Conservation (phyloP, 2,329 filamentous ascomycete genomes). For the Neofusicoccum sp. region DNA sequence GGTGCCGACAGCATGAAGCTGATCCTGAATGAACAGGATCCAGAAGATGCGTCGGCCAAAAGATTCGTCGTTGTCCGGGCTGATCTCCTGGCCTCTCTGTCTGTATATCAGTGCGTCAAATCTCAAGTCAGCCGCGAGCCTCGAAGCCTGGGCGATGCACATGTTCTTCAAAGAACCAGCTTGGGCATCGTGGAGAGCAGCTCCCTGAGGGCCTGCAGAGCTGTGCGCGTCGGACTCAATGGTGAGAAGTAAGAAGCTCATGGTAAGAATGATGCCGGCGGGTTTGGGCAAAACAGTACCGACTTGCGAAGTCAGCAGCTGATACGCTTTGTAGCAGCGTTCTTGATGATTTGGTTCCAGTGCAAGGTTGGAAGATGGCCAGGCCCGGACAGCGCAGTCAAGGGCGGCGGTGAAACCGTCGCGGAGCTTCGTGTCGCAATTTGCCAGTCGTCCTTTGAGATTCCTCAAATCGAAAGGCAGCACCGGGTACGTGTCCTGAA, state of each 20-base stretch:
- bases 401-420: conserved; percentile 40
- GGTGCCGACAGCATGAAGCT: conserved; percentile 39
- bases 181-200: conserved; percentile 30
- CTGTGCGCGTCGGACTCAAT: conserved; percentile 38
- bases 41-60: conserved; percentile 39
- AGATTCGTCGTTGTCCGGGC: conserved; percentile 35
- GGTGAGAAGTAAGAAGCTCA: conserved; percentile 32
- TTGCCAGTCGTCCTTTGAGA: conserved; percentile 35
- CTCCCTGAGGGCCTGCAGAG: conserved; percentile 28
- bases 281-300: conserved; percentile 36
- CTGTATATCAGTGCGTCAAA: conserved; percentile 11
- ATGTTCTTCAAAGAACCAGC: conserved; percentile 31
- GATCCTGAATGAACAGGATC: conserved; percentile 40
- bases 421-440: conserved; percentile 38
- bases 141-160: conserved; percentile 6
- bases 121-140: background rate
- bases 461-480: conserved; percentile 36
- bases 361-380: conserved; percentile 29
- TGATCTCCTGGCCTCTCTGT: conserved; percentile 22
- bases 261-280: conserved; percentile 38
- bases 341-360: conserved; percentile 16
- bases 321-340: conserved; percentile 26
- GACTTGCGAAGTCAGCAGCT: conserved; percentile 30
- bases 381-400: conserved; percentile 37
- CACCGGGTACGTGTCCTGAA: conserved; percentile 39